Evolutionary conservation across 352 stramenopile species (phyloP).

Genomic region (Thraustochytrium sp.): DNA sequence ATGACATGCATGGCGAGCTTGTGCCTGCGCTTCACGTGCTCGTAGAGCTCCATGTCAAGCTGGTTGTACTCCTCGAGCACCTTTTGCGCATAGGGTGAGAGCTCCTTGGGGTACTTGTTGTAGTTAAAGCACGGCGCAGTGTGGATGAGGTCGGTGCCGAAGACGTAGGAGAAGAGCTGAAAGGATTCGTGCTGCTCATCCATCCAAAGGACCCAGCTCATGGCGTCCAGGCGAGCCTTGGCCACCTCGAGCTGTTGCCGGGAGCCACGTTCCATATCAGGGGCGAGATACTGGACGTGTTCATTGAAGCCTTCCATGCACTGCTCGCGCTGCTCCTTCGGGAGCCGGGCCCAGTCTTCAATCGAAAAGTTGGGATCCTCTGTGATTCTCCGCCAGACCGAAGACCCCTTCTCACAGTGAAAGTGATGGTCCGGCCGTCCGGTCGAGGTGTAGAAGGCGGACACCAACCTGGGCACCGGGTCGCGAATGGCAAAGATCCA

Average conservation of each 20-base stretch:
- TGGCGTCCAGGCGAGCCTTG: not conserved
- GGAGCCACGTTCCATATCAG: not conserved
- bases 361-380: not conserved
- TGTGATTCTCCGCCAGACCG: not conserved
- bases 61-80: not conserved
- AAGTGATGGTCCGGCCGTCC: not conserved
- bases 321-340: not conserved
- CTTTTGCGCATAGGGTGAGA: not conserved
- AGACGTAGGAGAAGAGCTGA: not conserved
- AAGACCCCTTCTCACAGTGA: not conserved
- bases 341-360: not conserved
- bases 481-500: not conserved
- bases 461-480: not conserved
- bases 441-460: not conserved
- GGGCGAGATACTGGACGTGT: not conserved
- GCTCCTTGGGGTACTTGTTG: not conserved
- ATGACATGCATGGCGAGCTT: not conserved
- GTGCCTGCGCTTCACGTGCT: not conserved
- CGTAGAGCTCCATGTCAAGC: conserved; percentile 1
- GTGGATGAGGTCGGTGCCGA: not conserved
- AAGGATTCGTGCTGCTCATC: not conserved
- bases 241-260: not conserved
- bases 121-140: not conserved
- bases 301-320: not conserved
- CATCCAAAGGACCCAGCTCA: not conserved